These are phyloP conservation scores for Tephrocybe sp. DNA, from an alignment of 768 basidiomycete genomes.

Conservation along the genomic window DNA sequence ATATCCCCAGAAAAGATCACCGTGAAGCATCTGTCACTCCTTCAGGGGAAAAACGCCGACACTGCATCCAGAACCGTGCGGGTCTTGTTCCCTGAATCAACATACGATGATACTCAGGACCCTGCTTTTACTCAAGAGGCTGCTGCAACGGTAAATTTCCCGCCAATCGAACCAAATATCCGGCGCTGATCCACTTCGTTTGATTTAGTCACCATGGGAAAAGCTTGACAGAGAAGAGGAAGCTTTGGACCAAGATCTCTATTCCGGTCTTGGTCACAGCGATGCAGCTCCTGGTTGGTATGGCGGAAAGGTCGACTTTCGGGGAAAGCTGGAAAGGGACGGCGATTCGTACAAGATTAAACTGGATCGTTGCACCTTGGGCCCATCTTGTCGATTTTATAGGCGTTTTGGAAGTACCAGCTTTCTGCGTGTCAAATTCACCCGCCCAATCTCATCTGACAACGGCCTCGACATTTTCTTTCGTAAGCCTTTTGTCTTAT, in stretches of 20 bases:
- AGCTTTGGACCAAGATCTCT: conserved; percentile 30
- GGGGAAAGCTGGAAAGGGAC: conserved; percentile 32
- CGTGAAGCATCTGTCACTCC: conserved; percentile 21
- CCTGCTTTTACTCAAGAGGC: conserved; percentile 37
- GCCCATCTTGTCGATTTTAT: conserved; percentile 55
- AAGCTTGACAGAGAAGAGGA: conserved; percentile 60
- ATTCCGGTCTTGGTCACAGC: conserved; percentile 44
- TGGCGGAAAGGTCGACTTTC: conserved; percentile 62
- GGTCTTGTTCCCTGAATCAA: conserved; percentile 10
- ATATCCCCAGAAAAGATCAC: conserved; percentile 29
- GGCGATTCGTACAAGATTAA: conserved; percentile 33
- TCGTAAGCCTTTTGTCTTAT: conserved; percentile 50
- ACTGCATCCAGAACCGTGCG: conserved; percentile 26
- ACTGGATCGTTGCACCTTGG: conserved; percentile 50
- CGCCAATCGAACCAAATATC: neutral
- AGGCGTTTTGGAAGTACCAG: conserved; percentile 65
- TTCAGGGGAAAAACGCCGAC: conserved; percentile 30
- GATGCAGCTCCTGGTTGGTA: conserved; percentile 45
- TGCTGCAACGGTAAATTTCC: conserved; percentile 28
- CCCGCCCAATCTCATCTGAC: conserved; percentile 24
- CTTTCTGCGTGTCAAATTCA: conserved; percentile 52
- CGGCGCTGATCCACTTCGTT: neutral
- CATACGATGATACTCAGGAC: conserved; percentile 6
- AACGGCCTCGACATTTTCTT: conserved; percentile 42
- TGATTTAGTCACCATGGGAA: conserved; percentile 55